A percentile compares a stretch with the other conserved stretches of the same genome.
Evolutionary conservation across 129 eudicot species (phyloP).

Genomic region (Calendula officinalis): DNA sequence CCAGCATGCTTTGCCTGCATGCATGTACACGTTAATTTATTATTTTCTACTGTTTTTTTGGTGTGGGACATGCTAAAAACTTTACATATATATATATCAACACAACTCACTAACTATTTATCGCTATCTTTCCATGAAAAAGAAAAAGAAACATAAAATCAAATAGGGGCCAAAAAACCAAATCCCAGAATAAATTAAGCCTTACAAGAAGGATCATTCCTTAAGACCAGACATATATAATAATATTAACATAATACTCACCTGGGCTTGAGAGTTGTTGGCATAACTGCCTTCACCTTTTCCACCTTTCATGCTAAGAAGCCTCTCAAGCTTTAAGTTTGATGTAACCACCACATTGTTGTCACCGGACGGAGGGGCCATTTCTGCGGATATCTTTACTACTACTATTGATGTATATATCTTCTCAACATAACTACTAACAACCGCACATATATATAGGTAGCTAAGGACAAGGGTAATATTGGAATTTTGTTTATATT

Average conservation of each 20-base stretch:
- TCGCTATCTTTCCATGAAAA: not conserved
- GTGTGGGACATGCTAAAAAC: not conserved
- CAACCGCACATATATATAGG: slow-evolving; percentile 10
- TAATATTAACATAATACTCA: not conserved
- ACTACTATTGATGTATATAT: not conserved
- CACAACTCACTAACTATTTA: too few relatives aligned
- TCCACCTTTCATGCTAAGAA: slow-evolving; percentile 98
- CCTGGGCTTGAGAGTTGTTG: slow-evolving; percentile 97
- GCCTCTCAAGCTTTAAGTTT: slow-evolving; percentile 68
- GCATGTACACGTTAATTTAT: slow-evolving; percentile 27
- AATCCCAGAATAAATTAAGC: not conserved
- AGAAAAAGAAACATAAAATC: not conserved
- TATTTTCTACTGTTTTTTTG: not conserved
- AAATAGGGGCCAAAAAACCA: not conserved
- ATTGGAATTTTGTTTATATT: slow-evolving; percentile 8
- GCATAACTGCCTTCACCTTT: slow-evolving; percentile 87
- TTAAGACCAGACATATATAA: slow-evolving; percentile 17
- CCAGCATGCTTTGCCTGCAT: slow-evolving; percentile 83
- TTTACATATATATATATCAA: not conserved
- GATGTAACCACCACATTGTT: slow-evolving; percentile 67
- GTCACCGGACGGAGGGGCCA: slow-evolving; percentile 53
- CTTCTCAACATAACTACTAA: slow-evolving; percentile 22
- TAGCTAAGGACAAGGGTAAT: slow-evolving; percentile 21
- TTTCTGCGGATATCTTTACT: slow-evolving; percentile 8
- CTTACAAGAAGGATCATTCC: slow-evolving; percentile 20